Conservation (phyloP, 2,329 filamentous ascomycete species). For the Ophiostoma piceae region DNA sequence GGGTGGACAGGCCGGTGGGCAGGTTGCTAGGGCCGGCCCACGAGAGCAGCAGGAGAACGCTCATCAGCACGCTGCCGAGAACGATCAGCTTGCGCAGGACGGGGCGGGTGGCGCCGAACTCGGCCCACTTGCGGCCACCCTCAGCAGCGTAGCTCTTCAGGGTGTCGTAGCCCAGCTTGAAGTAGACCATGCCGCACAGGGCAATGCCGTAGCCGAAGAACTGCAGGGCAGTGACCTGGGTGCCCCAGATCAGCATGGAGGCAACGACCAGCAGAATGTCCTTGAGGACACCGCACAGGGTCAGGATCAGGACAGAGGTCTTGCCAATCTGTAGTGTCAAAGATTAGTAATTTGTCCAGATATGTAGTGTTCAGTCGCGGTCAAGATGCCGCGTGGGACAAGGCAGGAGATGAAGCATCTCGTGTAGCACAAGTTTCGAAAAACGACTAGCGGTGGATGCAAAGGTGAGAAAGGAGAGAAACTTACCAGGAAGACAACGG, state of each 20-base stretch:
- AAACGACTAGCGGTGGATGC: background rate
- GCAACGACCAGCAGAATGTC: slow-evolving; percentile 76
- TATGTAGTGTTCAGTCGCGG: background rate
- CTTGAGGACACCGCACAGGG: slow-evolving; percentile 81
- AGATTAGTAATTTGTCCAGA: background rate
- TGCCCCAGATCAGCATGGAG: slow-evolving; percentile 77
- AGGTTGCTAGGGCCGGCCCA: slow-evolving; percentile 25
- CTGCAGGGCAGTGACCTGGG: slow-evolving; percentile 67
- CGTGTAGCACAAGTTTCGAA: background rate
- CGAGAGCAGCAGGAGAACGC: slow-evolving; percentile 65
- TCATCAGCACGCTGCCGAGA: slow-evolving; percentile 56
- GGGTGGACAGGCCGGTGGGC: slow-evolving; percentile 16
- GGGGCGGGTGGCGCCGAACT: slow-evolving; percentile 74
- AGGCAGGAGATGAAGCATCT: background rate
- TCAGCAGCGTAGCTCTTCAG: slow-evolving; percentile 73
- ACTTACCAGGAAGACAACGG: slow-evolving; percentile 78
- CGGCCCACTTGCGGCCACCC: slow-evolving; percentile 72
- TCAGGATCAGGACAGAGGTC: slow-evolving; percentile 79
- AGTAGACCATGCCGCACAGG: slow-evolving; percentile 73
- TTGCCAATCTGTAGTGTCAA: slow-evolving; percentile 63
- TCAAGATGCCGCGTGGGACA: background rate
- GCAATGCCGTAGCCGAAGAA: slow-evolving; percentile 81
- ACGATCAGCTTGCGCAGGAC: slow-evolving; percentile 72
- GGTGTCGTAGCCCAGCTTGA: slow-evolving; percentile 79
- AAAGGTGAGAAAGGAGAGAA: slow-evolving; percentile 24